These are phyloP conservation scores for Mucor indicus DNA, from an alignment of 371 early-diverging fungal genomes.

Conservation along the genomic window DNA sequence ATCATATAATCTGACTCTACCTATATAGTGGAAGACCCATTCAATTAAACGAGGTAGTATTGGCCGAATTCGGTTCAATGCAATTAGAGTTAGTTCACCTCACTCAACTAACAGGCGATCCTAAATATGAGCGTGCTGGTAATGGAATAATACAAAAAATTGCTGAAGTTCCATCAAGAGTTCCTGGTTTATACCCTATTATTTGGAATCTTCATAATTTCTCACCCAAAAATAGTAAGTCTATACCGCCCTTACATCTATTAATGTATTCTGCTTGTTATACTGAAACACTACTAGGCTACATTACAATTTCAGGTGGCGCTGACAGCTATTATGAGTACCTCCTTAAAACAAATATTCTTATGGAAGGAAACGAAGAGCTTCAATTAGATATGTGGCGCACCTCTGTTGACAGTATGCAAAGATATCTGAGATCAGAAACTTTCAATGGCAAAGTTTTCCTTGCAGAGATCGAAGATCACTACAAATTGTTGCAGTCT, in stretches of 20 bases:
- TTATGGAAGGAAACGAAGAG: conserved; percentile 50
- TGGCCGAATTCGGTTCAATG: conserved; percentile 88
- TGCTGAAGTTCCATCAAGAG: conserved; percentile 37
- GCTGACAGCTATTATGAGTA: conserved; percentile 93
- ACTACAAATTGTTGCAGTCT: conserved; percentile 26
- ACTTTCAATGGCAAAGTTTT: conserved; percentile 28
- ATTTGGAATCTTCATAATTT: conserved; percentile 30
- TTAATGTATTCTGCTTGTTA: background rate
- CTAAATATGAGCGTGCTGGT: conserved; percentile 60
- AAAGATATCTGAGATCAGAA: conserved; percentile 40
- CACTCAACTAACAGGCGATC: conserved; percentile 70
- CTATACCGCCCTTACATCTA: background rate
- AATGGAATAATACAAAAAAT: conserved; percentile 63
- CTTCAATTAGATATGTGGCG: conserved; percentile 42
- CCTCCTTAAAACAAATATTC: conserved; percentile 66
- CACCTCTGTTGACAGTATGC: conserved; percentile 41
- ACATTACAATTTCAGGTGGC: conserved; percentile 54
- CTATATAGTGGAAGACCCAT: conserved; percentile 12
- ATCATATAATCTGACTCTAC: no score
- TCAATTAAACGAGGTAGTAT: conserved; percentile 37
- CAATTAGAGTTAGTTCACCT: conserved; percentile 87
- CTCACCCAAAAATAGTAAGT: conserved; percentile 47
- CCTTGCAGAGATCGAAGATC: conserved; percentile 34
- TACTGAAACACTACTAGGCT: conserved; percentile 19
- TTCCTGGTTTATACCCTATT: conserved; percentile 79